Conservation (phyloP, 805 yeast genomes). For the Starmerella gropengiesseri region DNA sequence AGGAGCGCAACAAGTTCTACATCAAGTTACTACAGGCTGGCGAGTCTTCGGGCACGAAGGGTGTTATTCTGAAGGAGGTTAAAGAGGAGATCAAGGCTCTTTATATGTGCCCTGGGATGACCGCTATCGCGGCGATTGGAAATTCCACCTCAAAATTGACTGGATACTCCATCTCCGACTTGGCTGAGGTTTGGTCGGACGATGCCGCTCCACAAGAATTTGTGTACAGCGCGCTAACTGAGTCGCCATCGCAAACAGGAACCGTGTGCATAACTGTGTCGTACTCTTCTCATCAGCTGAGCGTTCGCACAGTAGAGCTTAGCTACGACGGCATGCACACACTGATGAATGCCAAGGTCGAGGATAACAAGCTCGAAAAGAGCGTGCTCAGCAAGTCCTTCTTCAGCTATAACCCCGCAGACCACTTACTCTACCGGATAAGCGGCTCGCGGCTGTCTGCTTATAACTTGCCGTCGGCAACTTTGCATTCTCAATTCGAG, state of each 20-base stretch:
- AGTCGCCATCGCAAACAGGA: not conserved
- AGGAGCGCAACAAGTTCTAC: slow-evolving; percentile 26
- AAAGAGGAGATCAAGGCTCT: slow-evolving; percentile 11
- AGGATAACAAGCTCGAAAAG: not conserved
- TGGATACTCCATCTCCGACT: not conserved
- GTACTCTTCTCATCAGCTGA: not conserved
- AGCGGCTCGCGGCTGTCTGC: not conserved
- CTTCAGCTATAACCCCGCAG: slow-evolving; percentile 11
- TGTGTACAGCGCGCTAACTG: not conserved
- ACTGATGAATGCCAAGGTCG: slow-evolving; percentile 1
- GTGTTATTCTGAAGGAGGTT: slow-evolving; percentile 7
- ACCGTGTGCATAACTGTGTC: not conserved
- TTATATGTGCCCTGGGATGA: not conserved
- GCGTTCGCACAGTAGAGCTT: not conserved
- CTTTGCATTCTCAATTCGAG: slow-evolving; percentile 6
- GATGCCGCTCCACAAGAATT: not conserved
- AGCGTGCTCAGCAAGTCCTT: not conserved
- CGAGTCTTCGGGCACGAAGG: not conserved
- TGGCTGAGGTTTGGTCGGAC: not conserved
- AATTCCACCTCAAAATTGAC: not conserved
- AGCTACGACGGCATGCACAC: not conserved
- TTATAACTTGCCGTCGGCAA: slow-evolving; percentile 10
- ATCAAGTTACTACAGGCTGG: slow-evolving; percentile 13
- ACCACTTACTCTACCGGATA: slow-evolving; percentile 10
- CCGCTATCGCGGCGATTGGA: slow-evolving; percentile 1